Percentiles rank a stretch among this genome's conserved stretches.
phyloP scores from a whole-genome alignment of 2,329 filamentous ascomycete species.

The Fusarium albidum region DNA sequence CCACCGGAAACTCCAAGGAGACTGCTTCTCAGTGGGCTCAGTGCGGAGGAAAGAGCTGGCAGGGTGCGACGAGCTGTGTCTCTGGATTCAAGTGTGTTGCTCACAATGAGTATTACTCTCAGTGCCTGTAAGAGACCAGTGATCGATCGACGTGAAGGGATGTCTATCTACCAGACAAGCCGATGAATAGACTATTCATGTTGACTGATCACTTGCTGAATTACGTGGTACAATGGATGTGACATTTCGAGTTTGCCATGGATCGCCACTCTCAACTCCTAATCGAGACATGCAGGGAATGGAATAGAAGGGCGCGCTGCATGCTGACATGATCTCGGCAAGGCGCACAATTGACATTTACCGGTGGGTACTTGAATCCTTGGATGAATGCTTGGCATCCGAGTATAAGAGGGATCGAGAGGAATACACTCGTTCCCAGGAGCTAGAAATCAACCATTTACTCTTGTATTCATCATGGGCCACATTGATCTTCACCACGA shows the following conservation, averaged over 20 bases:
- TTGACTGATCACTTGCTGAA: too few species aligned
- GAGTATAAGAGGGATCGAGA: too few species aligned
- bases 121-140: constrained; percentile 25
- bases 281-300: too few species aligned
- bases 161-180: too few species aligned
- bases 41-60: constrained; percentile 36
- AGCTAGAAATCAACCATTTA: too few species aligned
- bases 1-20: neutral
- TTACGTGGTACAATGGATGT: too few species aligned
- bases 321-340: neutral
- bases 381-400: too few species aligned
- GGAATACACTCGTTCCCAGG: too few species aligned
- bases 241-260: too few species aligned
- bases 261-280: too few species aligned
- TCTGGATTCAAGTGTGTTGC: constrained; percentile 29
- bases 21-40: constrained; percentile 13
- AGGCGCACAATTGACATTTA: neutral
- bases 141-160: too few species aligned
- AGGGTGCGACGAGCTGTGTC: constrained; percentile 31
- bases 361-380: neutral
- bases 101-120: constrained; percentile 38
- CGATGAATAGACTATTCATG: too few species aligned
- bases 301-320: neutral
- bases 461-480: neutral
- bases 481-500: constrained; percentile 1